A percentile compares a stretch with the other conserved stretches of the same genome.
phyloP scores from a whole-genome alignment of 2,329 filamentous ascomycete species.

The Sordariomycetes sp. region DNA sequence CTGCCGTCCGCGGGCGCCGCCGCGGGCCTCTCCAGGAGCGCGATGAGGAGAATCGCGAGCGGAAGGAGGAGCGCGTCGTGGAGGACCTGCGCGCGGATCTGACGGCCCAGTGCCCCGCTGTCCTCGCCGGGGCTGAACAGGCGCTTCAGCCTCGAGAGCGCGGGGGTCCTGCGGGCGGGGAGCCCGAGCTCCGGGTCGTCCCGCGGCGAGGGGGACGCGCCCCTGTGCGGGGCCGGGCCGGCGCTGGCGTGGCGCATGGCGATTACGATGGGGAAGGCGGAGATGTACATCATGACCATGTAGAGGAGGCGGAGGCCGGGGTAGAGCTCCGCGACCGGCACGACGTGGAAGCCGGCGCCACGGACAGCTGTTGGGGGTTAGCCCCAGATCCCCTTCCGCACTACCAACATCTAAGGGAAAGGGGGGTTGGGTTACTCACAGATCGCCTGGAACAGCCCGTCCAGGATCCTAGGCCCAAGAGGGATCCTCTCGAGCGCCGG shows the following conservation, averaged over 20 bases:
- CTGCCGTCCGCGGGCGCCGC: neutral
- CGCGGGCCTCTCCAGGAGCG: conserved; percentile 41
- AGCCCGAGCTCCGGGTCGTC: conserved; percentile 5
- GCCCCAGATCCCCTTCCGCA: neutral
- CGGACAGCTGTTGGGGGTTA: conserved; percentile 38
- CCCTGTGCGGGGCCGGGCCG: neutral
- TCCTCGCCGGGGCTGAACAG: conserved; percentile 10
- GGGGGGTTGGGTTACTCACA: conserved; percentile 23
- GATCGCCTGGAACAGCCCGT: conserved; percentile 54
- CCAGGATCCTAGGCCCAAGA: conserved; percentile 42
- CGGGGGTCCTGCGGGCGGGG: neutral
- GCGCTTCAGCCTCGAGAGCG: neutral
- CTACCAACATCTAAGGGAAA: neutral
- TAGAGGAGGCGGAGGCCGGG: conserved; percentile 51
- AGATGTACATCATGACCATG: conserved; percentile 57
- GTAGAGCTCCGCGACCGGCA: conserved; percentile 43
- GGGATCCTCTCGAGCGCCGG: conserved; percentile 40
- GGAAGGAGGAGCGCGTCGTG: conserved; percentile 60
- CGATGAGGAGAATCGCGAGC: conserved; percentile 47
- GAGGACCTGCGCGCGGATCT: conserved; percentile 53
- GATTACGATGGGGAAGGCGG: conserved; percentile 51
- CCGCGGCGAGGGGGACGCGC: conserved; percentile 4
- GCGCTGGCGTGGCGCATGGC: conserved; percentile 60
- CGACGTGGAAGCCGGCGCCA: conserved; percentile 56
- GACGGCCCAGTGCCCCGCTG: conserved; percentile 39